phyloP scores from a whole-genome alignment of 495 filamentous ascomycete species.

The Podospora pseudoanserina region DNA sequence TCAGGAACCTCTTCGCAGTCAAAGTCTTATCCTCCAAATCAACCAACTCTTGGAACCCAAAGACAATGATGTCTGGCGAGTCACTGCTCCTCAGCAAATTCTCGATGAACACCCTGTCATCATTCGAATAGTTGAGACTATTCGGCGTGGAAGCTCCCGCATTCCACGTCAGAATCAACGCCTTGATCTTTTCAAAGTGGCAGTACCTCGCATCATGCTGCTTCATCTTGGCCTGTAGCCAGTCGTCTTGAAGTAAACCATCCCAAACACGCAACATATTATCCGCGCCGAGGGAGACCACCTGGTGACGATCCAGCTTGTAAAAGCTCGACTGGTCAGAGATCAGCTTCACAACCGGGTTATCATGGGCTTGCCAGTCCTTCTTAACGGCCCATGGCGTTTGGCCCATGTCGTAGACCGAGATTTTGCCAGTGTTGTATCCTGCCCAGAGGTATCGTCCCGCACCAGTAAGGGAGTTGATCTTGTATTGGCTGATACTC shows the following conservation, averaged over 20 bases:
- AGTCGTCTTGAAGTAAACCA: conserved; percentile 88
- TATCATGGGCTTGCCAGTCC: conserved; percentile 88
- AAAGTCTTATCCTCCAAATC: conserved; percentile 96
- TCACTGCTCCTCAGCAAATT: conserved; percentile 66
- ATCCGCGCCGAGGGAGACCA: conserved; percentile 84
- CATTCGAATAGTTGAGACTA: conserved; percentile 63
- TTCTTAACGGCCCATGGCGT: conserved; percentile 88
- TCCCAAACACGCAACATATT: conserved; percentile 87
- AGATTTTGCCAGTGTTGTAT: conserved; percentile 93
- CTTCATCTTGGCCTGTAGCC: conserved; percentile 87
- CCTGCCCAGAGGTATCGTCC: conserved; percentile 88
- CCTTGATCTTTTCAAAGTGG: conserved; percentile 73
- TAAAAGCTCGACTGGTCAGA: conserved; percentile 81
- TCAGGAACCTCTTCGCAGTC: conserved; percentile 81
- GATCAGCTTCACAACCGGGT: conserved; percentile 70
- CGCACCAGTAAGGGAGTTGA: conserved; percentile 80
- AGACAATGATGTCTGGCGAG: conserved; percentile 85
- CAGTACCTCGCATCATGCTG: conserved; percentile 75
- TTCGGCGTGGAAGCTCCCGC: conserved; percentile 87
- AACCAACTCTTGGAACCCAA: conserved; percentile 96
- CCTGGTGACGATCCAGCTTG: conserved; percentile 79
- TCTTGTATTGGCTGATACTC: conserved; percentile 89
- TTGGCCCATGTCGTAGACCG: conserved; percentile 79
- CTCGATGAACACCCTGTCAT: conserved; percentile 70
- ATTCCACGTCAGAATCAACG: conserved; percentile 89